Evolutionary conservation across 805 yeast genomes (phyloP), one percentile per base, ranked within the genome.

Genomic region (Yamadazyma endophytica): DNA sequence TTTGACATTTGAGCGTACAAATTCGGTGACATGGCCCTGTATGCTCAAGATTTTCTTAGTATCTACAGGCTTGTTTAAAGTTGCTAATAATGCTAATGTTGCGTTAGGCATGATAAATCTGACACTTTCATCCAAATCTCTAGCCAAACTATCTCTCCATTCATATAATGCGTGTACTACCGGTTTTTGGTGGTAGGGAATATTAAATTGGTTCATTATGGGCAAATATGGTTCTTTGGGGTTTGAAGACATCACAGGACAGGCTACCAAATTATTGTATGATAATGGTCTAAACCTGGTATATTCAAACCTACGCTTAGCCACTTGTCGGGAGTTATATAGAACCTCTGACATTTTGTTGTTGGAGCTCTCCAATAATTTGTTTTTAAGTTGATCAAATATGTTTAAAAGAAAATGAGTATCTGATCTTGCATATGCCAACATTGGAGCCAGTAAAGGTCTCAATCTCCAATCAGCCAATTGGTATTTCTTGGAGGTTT

Each of bases 401-500:
- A 92, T 82, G 54, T 82, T 75, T 21, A 92, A 65, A 31, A 92
- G 59, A 48, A 88, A 92, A 56, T 92, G 98, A 0, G 98, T 92
- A 57, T 92, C 98, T 0, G 96, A 83, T 42, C 95, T 73, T 0
- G 98, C 98, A 54, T 92, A 92, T 11, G 81, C 75, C 38, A 68
- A 57, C 89, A 92, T 82, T 22, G 85, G 77, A 7, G 64, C 54
- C 1, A 85, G 73, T 31, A 92, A 61, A 0, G 98, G 98, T 43
- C 98, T 71, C 5, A 81, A 60, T 52, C 98, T 75, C 98, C 98
- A 92, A 57, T 92, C 98, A 1, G 97, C 95, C 39, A 89, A 62
- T 59, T 92, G 99, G 59, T 89, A 92, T 59, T 89, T 84, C 49
- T 92, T 92, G 9, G 96, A 84, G 0, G 98, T 88, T 42, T 77